Evolutionary conservation across 2,329 filamentous ascomycete genomes (phyloP).

Genomic region (Aspergillus aculeatus): DNA sequence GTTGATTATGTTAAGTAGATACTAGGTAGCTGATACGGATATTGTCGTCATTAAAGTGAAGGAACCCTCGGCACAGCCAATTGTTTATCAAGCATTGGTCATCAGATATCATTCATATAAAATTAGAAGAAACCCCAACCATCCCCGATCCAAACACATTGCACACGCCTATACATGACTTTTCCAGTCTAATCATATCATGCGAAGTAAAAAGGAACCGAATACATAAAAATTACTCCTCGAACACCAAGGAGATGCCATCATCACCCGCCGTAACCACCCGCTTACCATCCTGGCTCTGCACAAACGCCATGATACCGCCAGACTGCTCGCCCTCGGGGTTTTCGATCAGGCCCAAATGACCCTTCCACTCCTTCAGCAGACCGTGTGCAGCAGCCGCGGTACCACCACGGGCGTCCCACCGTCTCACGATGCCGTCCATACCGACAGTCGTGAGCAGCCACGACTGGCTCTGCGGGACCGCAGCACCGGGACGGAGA

Average conservation of each 20-base stretch:
- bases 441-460: constrained; percentile 84
- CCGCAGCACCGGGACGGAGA: constrained; percentile 26
- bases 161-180: constrained; percentile 16
- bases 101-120: constrained; percentile 1
- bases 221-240: constrained; percentile 28
- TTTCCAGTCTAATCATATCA: constrained; percentile 5
- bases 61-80: not conserved
- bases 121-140: not conserved
- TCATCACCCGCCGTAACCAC: constrained; percentile 93
- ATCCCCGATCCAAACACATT: not conserved
- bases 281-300: constrained; percentile 69
- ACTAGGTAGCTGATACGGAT: too few relatives aligned
- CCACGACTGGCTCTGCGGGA: constrained; percentile 54
- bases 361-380: constrained; percentile 85
- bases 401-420: constrained; percentile 74
- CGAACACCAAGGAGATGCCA: constrained; percentile 48
- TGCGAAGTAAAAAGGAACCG: not conserved
- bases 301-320: constrained; percentile 87
- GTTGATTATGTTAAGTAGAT: too few relatives aligned
- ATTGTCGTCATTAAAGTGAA: too few relatives aligned
- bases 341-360: constrained; percentile 49
- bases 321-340: constrained; percentile 73
- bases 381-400: constrained; percentile 67
- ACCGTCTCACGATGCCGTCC: constrained; percentile 85
- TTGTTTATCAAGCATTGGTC: not conserved